Evolutionary conservation across 1,284 basidiomycete species (phyloP), one percentile per base, ranked within the genome.

Genomic region (Schizophyllum amplum): DNA sequence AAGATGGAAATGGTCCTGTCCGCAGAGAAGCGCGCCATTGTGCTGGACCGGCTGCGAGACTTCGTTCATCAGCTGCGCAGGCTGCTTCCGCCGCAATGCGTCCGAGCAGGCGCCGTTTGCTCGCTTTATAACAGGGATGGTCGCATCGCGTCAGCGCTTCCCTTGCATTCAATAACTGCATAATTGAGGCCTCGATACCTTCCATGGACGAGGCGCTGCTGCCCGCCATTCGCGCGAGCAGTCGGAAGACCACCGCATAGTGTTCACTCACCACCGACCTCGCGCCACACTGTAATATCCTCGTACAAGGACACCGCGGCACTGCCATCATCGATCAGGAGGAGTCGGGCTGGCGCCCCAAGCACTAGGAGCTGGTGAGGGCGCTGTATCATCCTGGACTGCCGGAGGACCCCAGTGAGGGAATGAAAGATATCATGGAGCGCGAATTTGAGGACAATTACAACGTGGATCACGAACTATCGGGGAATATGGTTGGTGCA

Each of bases 281-380:
- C 17, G 49, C 55, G 25, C 55, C 48, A n/a, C n/a, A n/a, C 6
- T 24, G 55, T 4, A 55, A 55, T 46, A 55, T 55, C 51, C 21
- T 55, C 49, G 46, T 55, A 24, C 5, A 55, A 20, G 55, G 55
- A 23, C 17, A 51, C 9, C 47, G n/a, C n/a, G 49, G 62, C 11
- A 49, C 62, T 23, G 63, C 59, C 11, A 63, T 65, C 51, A 50
- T 65, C 21, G 62, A 64, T 53, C 62, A 63, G 63, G 57, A 65
- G 20, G 55, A 59, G 26, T 53, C 54, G 4, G 63, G 60, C 27
- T 62, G 62, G 62, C 60, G 59, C 52, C 61, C 61, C n/a, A 54
- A 59, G 42, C 61, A 57, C 42, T 61, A 59, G 55, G 63, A 62
- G 57, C 58, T 46, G 42, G 42, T 46, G n/a, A 46, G n/a, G 42